phyloP scores from a whole-genome alignment of 331 rosid species.

The Stylosanthes scabra region DNA sequence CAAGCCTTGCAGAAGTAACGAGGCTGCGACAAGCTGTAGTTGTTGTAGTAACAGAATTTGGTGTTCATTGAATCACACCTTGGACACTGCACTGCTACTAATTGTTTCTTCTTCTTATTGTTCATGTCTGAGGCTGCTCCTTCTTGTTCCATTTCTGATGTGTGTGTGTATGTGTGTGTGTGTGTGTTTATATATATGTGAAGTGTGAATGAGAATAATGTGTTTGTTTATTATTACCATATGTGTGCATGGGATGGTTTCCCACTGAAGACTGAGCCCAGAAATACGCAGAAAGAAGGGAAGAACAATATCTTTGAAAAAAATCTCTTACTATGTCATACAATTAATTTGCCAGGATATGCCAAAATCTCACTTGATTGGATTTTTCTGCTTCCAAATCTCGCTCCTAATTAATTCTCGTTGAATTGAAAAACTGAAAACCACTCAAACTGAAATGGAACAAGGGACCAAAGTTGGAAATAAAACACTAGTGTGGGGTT shows the following conservation, averaged over 20 bases:
- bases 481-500: background rate
- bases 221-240: background rate
- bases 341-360: background rate
- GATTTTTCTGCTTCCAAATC: conserved; percentile 5
- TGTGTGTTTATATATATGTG: conserved; percentile 31
- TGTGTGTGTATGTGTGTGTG: background rate
- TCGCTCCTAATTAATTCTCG: background rate
- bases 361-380: background rate
- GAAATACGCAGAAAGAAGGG: conserved; percentile 18
- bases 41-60: conserved; percentile 81
- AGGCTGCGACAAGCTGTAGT: conserved; percentile 78
- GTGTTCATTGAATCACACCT: conserved; percentile 76
- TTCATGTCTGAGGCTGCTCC: background rate
- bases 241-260: conserved; percentile 51
- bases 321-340: background rate
- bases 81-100: conserved; percentile 55
- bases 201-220: no score
- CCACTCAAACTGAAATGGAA: background rate
- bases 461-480: background rate
- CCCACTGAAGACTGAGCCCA: no score
- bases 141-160: conserved; percentile 32
- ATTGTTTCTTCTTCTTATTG: background rate
- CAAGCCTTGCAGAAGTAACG: conserved; percentile 77
- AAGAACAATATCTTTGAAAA: background rate
- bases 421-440: background rate